These are phyloP conservation scores for Raphanus sativus DNA, from an alignment of 345 rosid genomes.

Conservation along the genomic window DNA sequence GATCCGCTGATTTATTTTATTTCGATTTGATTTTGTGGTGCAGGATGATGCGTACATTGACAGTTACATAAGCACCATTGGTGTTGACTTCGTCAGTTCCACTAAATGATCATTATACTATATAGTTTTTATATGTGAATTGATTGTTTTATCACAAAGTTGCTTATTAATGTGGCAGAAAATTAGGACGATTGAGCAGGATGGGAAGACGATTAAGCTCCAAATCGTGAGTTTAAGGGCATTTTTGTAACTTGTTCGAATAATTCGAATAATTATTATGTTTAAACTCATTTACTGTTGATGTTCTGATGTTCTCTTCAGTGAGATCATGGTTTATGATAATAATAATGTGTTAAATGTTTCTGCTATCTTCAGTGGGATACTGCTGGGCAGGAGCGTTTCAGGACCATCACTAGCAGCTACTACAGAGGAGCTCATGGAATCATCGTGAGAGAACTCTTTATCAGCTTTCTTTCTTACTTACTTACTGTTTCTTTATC, in stretches of 20 bases:
- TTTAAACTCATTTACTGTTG: neutral
- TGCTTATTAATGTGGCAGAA: conserved; percentile 42
- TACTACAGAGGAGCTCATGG: conserved; percentile 96
- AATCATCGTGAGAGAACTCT: conserved; percentile 56
- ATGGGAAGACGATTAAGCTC: conserved; percentile 77
- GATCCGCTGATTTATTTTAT: neutral
- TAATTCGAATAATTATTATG: neutral
- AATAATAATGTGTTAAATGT: neutral
- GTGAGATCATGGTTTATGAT: neutral
- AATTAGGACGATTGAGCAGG: conserved; percentile 79
- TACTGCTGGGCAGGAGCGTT: conserved; percentile 92
- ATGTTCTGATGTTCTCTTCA: conserved; percentile 27
- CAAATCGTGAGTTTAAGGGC: conserved; percentile 55
- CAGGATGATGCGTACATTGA: conserved; percentile 91
- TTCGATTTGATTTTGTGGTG: neutral
- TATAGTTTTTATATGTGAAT: neutral
- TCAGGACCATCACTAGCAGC: conserved; percentile 90
- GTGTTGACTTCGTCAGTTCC: conserved; percentile 78
- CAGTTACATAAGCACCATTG: conserved; percentile 84
- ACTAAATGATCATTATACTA: neutral
- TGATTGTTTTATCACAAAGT: conserved; percentile 7
- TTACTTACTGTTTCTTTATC: neutral
- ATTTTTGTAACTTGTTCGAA: neutral
- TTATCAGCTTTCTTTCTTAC: neutral
- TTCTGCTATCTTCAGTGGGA: conserved; percentile 58